Evolutionary conservation across 2,329 filamentous ascomycete species (phyloP).

Genomic region (Penicillium hordei): DNA sequence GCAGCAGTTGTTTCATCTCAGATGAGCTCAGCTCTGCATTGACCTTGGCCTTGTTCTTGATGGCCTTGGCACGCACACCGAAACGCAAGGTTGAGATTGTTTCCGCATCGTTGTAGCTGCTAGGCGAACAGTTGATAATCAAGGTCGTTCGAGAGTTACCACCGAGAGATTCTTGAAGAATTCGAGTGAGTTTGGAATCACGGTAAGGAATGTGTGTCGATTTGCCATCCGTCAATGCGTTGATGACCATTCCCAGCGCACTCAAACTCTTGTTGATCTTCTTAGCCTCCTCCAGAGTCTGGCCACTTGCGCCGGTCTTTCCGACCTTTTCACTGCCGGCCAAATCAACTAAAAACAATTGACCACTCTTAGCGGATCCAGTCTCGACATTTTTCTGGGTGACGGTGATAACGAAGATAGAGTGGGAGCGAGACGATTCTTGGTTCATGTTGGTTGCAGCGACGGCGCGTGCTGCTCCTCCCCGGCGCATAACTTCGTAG

Average conservation of each 20-base stretch:
- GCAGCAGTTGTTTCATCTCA: slow-evolving; percentile 89
- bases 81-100: slow-evolving; percentile 90
- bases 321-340: slow-evolving; percentile 98
- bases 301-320: slow-evolving; percentile 95
- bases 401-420: slow-evolving; percentile 95
- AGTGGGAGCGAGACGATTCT: slow-evolving; percentile 96
- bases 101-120: slow-evolving; percentile 96
- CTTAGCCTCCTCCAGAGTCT: slow-evolving; percentile 96
- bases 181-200: slow-evolving; percentile 96
- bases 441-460: slow-evolving; percentile 99
- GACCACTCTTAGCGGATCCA: slow-evolving; percentile 91
- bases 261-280: slow-evolving; percentile 99
- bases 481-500: slow-evolving; percentile 93
- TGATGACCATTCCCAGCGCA: slow-evolving; percentile 98
- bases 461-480: slow-evolving; percentile 84
- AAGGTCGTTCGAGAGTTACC: slow-evolving; percentile 98
- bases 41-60: slow-evolving; percentile 99
- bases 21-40: slow-evolving; percentile 95
- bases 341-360: slow-evolving; percentile 96
- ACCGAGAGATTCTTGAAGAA: slow-evolving; percentile 93
- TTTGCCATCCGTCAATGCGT: slow-evolving; percentile 93
- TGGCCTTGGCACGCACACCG: slow-evolving; percentile 93
- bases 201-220: slow-evolving; percentile 93
- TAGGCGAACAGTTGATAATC: slow-evolving; percentile 98
- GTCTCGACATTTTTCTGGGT: slow-evolving; percentile 98